Conservation (phyloP, 192 early-diverging fungal genomes). For the Blastocladiella britannica region DNA sequence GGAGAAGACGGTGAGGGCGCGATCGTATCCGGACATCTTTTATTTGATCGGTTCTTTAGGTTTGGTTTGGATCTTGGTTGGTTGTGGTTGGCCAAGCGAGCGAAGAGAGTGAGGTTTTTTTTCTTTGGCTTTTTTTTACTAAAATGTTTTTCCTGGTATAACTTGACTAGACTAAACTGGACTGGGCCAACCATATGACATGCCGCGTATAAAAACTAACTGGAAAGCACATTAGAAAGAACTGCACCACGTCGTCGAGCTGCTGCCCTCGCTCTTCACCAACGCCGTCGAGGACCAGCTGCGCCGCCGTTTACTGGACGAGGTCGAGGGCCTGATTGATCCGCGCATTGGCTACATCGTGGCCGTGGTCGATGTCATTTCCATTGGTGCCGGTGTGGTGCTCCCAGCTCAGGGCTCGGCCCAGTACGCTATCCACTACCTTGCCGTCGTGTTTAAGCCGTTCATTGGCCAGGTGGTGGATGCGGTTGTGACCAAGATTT, state of each 20-base stretch:
- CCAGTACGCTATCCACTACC: constrained; percentile 78
- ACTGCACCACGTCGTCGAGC: constrained; percentile 74
- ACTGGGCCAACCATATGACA: no score
- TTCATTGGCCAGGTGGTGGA: constrained; percentile 94
- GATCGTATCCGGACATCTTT: constrained; percentile 35
- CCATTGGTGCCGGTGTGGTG: constrained; percentile 61
- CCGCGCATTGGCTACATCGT: constrained; percentile 87
- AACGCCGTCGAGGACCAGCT: constrained; percentile 55
- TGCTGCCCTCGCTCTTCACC: constrained; percentile 85
- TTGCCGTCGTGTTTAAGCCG: constrained; percentile 91
- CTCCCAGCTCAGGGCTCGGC: constrained; percentile 58
- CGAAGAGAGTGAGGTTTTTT: no score
- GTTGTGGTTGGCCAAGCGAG: no score
- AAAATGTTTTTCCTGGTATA: no score
- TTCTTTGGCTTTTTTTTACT: no score
- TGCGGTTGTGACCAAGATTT: constrained; percentile 69
- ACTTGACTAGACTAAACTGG: no score
- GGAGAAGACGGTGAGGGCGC: constrained; percentile 90
- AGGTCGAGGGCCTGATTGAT: constrained; percentile 87
- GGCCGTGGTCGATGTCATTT: constrained; percentile 58
- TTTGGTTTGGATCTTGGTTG: no score
- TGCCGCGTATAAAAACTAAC: no score
- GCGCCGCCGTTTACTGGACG: constrained; percentile 61
- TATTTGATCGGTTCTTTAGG: no score
- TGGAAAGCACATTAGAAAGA: no score